Base-by-base conservation (phyloP, 2,329 filamentous ascomycete species). In the Exophiala calicioides region DNA sequence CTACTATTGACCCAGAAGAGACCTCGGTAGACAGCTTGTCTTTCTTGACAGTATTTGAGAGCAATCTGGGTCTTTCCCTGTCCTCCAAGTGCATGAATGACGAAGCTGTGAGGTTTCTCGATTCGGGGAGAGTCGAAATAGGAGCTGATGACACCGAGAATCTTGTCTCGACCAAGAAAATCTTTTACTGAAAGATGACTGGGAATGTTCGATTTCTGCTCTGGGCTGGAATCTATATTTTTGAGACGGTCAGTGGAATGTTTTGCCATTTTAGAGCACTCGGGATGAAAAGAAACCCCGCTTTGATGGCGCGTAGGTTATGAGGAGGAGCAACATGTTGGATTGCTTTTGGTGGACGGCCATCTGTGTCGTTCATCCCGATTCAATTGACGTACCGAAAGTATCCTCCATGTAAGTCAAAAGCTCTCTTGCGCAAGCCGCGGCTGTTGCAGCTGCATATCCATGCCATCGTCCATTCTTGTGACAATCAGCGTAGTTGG, bases 391-490 rank as follows among this genome's bases (percentile, higher is more conserved):
- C 24, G 24, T 27, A 27, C 24, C 24, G 24, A 27, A 7, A 27
- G 12, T 12, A 12, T 7, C 7, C 7, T 7, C 24, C 24, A 27
- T 12, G 12, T 27, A 27, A 7, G 24, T 9, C 4, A 49, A 21
- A 4, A 49, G 21, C 19, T 49, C 46, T 26, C 45, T 57, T 5
- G 56, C 49, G 37, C 55, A 60, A 6, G 54, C 48, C 3, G 57
- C 54, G 5, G 57, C 54, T 4, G 43, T 44, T 1, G 53, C 50
- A 5, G 57, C 49, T 1, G 57, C 57, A 39, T 52, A 60, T 3
- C 34, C 40, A 8, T 58, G 57, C 53, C 56, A 59, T 5, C n/a
- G 1, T n/a, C 57, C 40, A 45, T 57, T 56, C 23, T 58, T 57
- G 37, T 59, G 52, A 5, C 48, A 47, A 37, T 59, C 57, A 13